Conservation (phyloP, 352 stramenopile species). For the Globisporangium megalacanthum region DNA sequence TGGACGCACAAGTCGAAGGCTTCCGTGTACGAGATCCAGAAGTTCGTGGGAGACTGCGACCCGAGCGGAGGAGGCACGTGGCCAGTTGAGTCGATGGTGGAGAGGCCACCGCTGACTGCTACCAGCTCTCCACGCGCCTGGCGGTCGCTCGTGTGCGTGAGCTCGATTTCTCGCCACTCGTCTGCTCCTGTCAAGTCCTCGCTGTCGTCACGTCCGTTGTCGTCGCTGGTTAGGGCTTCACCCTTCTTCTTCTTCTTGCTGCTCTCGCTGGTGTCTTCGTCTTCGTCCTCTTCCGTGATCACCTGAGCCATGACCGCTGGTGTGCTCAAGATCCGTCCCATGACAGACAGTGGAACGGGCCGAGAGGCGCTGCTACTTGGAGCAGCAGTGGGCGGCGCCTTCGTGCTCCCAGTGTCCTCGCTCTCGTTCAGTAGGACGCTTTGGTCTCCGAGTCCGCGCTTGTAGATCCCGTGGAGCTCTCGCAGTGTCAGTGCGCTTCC, state of each 20-base stretch:
- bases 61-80: neutral
- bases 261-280: too few species aligned
- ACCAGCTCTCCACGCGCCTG: too few species aligned
- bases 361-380: neutral
- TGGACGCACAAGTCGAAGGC: conserved; percentile 35
- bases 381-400: neutral
- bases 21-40: conserved; percentile 39
- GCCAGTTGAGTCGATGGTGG: neutral
- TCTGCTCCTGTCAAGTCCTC: neutral
- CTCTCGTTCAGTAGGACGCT: conserved; percentile 46
- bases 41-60: conserved; percentile 2
- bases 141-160: too few species aligned
- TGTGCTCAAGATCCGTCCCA: conserved; percentile 44
- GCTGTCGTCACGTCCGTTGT: conserved; percentile 3
- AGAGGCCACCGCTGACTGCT: too few species aligned
- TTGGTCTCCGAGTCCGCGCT: conserved; percentile 71
- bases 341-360: conserved; percentile 21
- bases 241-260: conserved; percentile 11
- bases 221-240: neutral
- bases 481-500: conserved; percentile 42
- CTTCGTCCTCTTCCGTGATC: conserved; percentile 36
- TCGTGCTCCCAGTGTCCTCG: conserved; percentile 2
- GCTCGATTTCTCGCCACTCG: neutral
- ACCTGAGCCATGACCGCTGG: conserved; percentile 21
- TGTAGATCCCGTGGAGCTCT: conserved; percentile 79